Evolutionary conservation across 768 basidiomycete species (phyloP), one percentile per base, ranked within the genome.

Genomic region (Omphalotus guepiniiformis): DNA sequence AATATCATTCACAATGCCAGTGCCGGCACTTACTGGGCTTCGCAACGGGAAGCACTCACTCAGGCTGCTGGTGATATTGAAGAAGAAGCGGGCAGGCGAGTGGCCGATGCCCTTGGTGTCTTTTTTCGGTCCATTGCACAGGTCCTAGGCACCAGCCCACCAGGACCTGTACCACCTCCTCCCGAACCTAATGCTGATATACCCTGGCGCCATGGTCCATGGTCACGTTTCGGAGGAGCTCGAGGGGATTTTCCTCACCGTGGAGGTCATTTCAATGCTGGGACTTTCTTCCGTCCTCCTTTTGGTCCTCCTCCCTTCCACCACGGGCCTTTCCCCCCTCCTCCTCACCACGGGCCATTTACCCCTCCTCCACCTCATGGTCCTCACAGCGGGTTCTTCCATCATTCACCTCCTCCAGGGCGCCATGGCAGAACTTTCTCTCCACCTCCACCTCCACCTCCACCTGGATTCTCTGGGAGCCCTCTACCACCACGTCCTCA

Each of bases 11-110:
- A 68, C 41, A 86, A 89, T 53, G 69, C 82, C 3, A 69, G 73
- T 4, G 78, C 69, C 42, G 88, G 86, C 19, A 69, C 75, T 7
- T 90, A 91, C 58, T 91, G 85, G 86, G 62, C 67, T 28, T 62
- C 72, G 23, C 84, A 88, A 55, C 77, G 82, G 39, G 75, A 77
- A 7, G 67, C 76, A 2, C 62, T 88, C 36, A 74, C 79, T 6
- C 75, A 77, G 18, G 78, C 80, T 16, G 81, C 79, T 3, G 73
- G 76, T 27, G 71, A 75, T 28, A 56, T 85, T 6, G 86, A 90
- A 56, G 78, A 79, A 55, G 82, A 84, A 53, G 86, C 88, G 1
- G 76, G 80, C 12, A 68, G 71, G 35, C 71, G 78, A 42, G 77
- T 88, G 13, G 74, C 82, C 3, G 79, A 85, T 23, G 79, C 82